Evolutionary conservation across 2,329 filamentous ascomycete species (phyloP), one percentile per base, ranked within the genome.

Genomic region (Rhynchosporium graminicola): DNA sequence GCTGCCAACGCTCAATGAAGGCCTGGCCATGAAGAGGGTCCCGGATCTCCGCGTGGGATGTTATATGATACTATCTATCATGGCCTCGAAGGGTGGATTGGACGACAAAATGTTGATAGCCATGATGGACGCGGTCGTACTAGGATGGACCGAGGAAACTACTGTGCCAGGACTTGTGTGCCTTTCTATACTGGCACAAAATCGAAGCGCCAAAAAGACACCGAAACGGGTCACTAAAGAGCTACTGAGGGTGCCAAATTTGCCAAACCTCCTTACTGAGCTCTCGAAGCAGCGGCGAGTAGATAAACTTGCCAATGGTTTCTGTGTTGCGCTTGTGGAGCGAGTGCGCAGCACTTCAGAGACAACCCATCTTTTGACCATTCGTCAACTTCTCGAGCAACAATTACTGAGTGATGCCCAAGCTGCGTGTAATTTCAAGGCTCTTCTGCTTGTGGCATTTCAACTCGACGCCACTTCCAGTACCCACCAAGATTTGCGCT

Each of bases 31-130:
- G 79, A 87, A 87, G 70, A 87, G 89, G 64, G 87, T 88, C 0
- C 85, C 92, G 0, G 91, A 94, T 65, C 80, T 97, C 47, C 90
- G 93, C 67, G 84, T 96, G 64, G 92, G 90, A 15, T 93, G 90
- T 62, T 98, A 97, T 75, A 97, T 97, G 89, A 87, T 97, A 26
- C 83, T 93, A 61, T 86, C 92, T 6, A 87, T 98, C 55, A 83
- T 98, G 65, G 92, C 91, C 6, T 87, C 91, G 55, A 97, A 97
- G 76, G 87, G 89, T 0, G 83, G 85, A 54, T 81, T 98, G 13
- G 86, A 90, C 52, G 92, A 98, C 70, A 84, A 84, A 61, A 85
- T 93, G 2, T 80, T 98, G n/a, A 87, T 90, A 59, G 87, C 88
- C 1, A 83, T 99, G 71, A 96, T 98, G 92, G 91, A 96, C 71